Evolutionary conservation across 495 filamentous ascomycete genomes (phyloP), one percentile per base, ranked within the genome.

Genomic region (Xylaria flabelliformis): DNA sequence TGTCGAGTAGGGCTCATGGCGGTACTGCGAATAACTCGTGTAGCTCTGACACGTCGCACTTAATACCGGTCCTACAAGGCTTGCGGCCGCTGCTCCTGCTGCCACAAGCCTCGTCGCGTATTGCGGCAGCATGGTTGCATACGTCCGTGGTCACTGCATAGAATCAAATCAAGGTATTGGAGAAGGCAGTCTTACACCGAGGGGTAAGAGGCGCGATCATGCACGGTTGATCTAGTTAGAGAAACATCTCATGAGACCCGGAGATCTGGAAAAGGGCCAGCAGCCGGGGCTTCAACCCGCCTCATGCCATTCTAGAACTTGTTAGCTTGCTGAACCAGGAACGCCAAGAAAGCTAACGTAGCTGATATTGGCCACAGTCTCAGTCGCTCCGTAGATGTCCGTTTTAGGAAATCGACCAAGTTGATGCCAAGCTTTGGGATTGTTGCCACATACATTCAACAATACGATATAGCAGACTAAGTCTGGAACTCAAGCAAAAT

Each of bases 1-100:
- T 24, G 75, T 69, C 41, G 84, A 83, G n/a, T 70, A 66, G 29
- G 84, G 83, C 10, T 75, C 77, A 21, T 85, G 80, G 75, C 72
- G 70, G 42, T 46, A 53, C 12, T 72, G 70, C 10, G 77, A 75
- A 42, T 69, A 76, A 53, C 65, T 74, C 58, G 78, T 73, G 71
- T 74, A 78, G 64, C 74, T 67, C 50, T 75, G 74, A 76, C 76
- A 79, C 34, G 24, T 59, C 24, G 19, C 56, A 21, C 53, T 36
- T 19, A 13, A 15, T 12, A 44, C 36, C 1, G 24, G 24, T 17
- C 64, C 56, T 29, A 62, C 44, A 2, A 73, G 64, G 2, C 36
- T n/a, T 1, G 64, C 26, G 32, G 58, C 64, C 21, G 64, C 56
- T 46, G 63, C 63, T 26, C 44, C 41, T 17, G 51, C 48, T 24